A percentile compares a stretch with the other conserved stretches of the same genome.
Evolutionary conservation across 2,329 filamentous ascomycete genomes (phyloP).

Genomic region (Diplodia mutila): DNA sequence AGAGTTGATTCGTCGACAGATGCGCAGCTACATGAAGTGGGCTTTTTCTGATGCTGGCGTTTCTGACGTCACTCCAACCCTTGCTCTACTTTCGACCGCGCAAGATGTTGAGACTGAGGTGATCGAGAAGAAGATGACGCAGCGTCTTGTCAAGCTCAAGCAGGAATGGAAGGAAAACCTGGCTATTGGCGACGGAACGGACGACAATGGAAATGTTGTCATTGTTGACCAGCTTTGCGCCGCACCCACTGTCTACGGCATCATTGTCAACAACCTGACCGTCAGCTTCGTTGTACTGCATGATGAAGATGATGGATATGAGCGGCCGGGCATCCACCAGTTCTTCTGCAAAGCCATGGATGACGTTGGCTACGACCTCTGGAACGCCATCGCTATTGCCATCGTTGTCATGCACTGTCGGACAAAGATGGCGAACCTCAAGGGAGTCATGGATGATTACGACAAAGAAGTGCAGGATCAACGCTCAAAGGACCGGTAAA

Average conservation of each 20-base stretch:
- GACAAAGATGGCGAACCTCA: slow-evolving; percentile 53
- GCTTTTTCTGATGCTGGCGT: slow-evolving; percentile 55
- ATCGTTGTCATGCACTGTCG: slow-evolving; percentile 59
- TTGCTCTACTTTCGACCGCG: slow-evolving; percentile 50
- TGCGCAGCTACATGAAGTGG: slow-evolving; percentile 58
- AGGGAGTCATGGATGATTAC: slow-evolving; percentile 39
- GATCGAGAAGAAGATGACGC: slow-evolving; percentile 43
- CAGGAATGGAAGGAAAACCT: slow-evolving; percentile 47
- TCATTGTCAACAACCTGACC: slow-evolving; percentile 58
- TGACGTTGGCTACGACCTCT: slow-evolving; percentile 63
- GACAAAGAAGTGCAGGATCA: background rate
- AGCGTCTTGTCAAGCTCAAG: slow-evolving; percentile 50
- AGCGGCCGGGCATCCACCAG: slow-evolving; percentile 39
- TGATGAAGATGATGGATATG: slow-evolving; percentile 45
- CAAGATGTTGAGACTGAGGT: slow-evolving; percentile 37
- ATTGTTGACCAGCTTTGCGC: slow-evolving; percentile 45
- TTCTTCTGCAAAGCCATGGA: slow-evolving; percentile 51
- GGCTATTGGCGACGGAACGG: slow-evolving; percentile 26
- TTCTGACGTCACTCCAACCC: slow-evolving; percentile 48
- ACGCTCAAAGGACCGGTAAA: background rate
- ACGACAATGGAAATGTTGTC: slow-evolving; percentile 25
- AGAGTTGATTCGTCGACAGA: slow-evolving; percentile 46
- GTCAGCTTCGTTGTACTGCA: slow-evolving; percentile 58
- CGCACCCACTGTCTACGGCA: slow-evolving; percentile 45
- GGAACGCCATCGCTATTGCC: slow-evolving; percentile 62